These are phyloP conservation scores for Aureobasidium namibiae DNA, from an alignment of 2,329 filamentous ascomycete species.

Conservation along the genomic window DNA sequence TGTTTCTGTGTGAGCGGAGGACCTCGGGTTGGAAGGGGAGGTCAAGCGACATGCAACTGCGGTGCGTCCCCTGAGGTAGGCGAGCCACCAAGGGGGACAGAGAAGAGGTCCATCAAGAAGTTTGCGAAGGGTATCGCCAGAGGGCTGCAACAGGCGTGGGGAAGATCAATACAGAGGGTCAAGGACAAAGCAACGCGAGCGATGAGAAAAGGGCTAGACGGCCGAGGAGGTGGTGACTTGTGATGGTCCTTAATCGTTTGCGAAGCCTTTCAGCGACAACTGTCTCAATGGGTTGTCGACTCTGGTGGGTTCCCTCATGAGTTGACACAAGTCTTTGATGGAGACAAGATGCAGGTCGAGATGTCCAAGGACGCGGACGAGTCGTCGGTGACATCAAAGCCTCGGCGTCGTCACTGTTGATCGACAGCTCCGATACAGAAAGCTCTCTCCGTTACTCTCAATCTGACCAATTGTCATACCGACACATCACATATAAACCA, in stretches of 20 bases:
- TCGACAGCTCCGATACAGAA: neutral
- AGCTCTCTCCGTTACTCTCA: neutral
- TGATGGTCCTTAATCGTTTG: no score
- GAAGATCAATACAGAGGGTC: neutral
- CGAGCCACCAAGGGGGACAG: neutral
- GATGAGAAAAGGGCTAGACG: neutral
- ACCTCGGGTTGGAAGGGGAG: neutral
- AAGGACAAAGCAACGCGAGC: neutral
- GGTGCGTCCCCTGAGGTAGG: no score
- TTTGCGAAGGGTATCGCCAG: neutral
- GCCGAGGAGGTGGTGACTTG: neutral
- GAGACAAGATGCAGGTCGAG: neutral
- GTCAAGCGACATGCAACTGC: neutral
- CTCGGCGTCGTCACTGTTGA: neutral
- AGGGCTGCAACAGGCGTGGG: neutral
- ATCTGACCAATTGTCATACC: neutral
- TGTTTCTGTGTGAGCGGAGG: neutral
- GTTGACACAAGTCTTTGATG: neutral
- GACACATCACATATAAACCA: neutral
- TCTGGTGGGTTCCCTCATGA: neutral
- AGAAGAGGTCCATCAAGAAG: neutral
- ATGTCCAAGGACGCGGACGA: neutral
- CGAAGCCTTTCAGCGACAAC: no score
- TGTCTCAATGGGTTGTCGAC: neutral
- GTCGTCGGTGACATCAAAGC: neutral